These are phyloP conservation scores for Glaciozyma martinii DNA, from an alignment of 768 basidiomycete species.

Conservation along the genomic window DNA sequence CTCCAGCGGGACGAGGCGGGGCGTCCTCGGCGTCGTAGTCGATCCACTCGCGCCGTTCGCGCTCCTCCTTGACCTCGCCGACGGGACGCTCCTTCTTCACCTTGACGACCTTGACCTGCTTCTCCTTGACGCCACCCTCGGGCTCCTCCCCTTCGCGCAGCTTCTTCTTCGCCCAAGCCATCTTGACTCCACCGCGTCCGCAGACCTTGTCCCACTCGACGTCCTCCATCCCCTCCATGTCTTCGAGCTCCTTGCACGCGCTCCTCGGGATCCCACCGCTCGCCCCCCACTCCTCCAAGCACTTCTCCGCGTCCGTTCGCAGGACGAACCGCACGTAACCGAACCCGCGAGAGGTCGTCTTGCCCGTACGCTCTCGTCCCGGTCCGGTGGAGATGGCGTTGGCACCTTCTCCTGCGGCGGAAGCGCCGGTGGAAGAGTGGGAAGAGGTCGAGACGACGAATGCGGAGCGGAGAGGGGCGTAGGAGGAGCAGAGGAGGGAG, in stretches of 20 bases:
- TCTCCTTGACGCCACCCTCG: constrained; percentile 20
- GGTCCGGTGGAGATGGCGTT: constrained; percentile 27
- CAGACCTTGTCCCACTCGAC: constrained; percentile 28
- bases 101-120: constrained; percentile 28
- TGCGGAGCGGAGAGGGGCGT: constrained; percentile 85
- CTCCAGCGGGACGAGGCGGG: constrained; percentile 11
- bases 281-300: constrained; percentile 35
- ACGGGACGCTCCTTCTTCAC: constrained; percentile 1
- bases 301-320: constrained; percentile 69
- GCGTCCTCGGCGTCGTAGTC: constrained; percentile 6
- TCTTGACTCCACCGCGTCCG: constrained; percentile 15
- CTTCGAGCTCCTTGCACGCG: constrained; percentile 27
- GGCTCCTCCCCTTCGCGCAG: constrained; percentile 29
- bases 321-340: constrained; percentile 91
- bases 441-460: constrained; percentile 70
- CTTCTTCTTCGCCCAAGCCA: constrained; percentile 32
- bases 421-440: constrained; percentile 45
- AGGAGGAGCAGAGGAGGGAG: constrained; percentile 85
- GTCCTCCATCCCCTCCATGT: constrained; percentile 13
- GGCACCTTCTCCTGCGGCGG: constrained; percentile 26
- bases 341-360: constrained; percentile 67
- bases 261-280: constrained; percentile 15
- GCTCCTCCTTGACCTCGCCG: neutral
- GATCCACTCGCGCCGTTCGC: neutral
- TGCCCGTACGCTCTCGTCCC: constrained; percentile 30